Percentiles rank a stretch among this genome's conserved stretches.
Conservation (phyloP, 352 stramenopile species). For the Pythium sukuiense region DNA sequence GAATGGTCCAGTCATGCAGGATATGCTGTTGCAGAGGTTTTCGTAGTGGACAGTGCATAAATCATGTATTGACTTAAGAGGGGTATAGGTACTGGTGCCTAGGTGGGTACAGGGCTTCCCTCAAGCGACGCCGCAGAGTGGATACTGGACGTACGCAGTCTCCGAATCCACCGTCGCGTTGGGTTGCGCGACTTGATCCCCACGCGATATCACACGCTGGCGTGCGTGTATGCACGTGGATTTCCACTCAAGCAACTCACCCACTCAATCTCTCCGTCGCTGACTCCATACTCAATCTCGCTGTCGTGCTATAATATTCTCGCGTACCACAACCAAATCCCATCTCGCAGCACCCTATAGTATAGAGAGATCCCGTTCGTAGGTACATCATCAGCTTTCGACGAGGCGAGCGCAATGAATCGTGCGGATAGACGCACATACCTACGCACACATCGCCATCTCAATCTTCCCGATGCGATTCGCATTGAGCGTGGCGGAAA, state of each 20-base stretch:
- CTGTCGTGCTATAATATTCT: background rate
- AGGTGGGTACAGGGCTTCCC: background rate
- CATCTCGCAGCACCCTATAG: too few species aligned
- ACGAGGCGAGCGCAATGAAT: background rate
- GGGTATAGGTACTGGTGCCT: background rate
- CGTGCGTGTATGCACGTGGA: background rate
- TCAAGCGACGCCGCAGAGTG: background rate
- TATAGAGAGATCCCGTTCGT: background rate
- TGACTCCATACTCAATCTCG: background rate
- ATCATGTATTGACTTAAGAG: background rate
- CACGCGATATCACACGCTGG: slow-evolving; percentile 1
- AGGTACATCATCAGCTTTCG: background rate
- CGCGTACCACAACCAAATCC: too few species aligned
- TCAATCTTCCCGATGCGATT: too few species aligned
- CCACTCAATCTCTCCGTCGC: background rate
- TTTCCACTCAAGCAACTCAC: too few species aligned
- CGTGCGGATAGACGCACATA: background rate
- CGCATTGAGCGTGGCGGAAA: too few species aligned
- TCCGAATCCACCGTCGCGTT: slow-evolving; percentile 1
- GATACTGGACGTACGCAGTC: background rate
- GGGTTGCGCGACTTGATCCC: slow-evolving; percentile 2
- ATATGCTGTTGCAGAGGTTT: too few species aligned
- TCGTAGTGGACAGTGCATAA: too few species aligned
- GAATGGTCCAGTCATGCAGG: too few species aligned
- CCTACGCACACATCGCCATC: too few species aligned